phyloP scores from a whole-genome alignment of 1,139 yeast species.

The Taphrina communis region DNA sequence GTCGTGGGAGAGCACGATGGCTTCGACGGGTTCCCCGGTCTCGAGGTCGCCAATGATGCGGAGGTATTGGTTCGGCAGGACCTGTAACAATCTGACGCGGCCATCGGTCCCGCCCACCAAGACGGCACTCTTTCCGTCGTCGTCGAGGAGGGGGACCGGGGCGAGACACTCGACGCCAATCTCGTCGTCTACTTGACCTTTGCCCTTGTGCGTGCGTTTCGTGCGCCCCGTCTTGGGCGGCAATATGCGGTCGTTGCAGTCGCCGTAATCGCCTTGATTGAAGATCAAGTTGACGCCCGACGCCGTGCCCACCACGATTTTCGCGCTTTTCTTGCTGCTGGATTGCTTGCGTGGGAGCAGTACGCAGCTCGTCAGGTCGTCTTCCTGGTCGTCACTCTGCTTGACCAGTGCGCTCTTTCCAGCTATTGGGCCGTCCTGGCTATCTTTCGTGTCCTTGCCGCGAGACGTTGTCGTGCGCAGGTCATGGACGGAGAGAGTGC shows the following conservation, averaged over 20 bases:
- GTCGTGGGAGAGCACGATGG: slow-evolving; percentile 10
- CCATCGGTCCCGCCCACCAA: slow-evolving; percentile 38
- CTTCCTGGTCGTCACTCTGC: slow-evolving; percentile 42
- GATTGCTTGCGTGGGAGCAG: slow-evolving; percentile 26
- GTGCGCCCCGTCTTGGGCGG: slow-evolving; percentile 18
- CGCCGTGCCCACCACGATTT: slow-evolving; percentile 41
- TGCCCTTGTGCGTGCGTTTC: slow-evolving; percentile 8
- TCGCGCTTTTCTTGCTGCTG: slow-evolving; percentile 1
- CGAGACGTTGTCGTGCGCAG: slow-evolving; percentile 22
- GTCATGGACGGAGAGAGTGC: slow-evolving; percentile 41
- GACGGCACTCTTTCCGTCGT: not conserved
- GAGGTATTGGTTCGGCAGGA: slow-evolving; percentile 24
- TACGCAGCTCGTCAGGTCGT: slow-evolving; percentile 41
- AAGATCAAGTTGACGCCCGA: slow-evolving; percentile 41
- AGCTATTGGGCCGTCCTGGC: not conserved
- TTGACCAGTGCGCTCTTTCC: slow-evolving; percentile 4
- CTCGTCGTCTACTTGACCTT: slow-evolving; percentile 25
- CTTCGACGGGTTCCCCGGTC: slow-evolving; percentile 35
- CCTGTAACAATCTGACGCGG: slow-evolving; percentile 26
- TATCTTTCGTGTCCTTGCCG: not conserved
- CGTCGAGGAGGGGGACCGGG: slow-evolving; percentile 4
- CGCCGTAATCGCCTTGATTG: slow-evolving; percentile 38
- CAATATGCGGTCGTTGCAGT: slow-evolving; percentile 33
- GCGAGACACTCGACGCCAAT: slow-evolving; percentile 39
- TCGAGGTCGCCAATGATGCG: slow-evolving; percentile 28